Conservation (phyloP, 1,284 basidiomycete species). For the Fomitiporia mediterranea region DNA sequence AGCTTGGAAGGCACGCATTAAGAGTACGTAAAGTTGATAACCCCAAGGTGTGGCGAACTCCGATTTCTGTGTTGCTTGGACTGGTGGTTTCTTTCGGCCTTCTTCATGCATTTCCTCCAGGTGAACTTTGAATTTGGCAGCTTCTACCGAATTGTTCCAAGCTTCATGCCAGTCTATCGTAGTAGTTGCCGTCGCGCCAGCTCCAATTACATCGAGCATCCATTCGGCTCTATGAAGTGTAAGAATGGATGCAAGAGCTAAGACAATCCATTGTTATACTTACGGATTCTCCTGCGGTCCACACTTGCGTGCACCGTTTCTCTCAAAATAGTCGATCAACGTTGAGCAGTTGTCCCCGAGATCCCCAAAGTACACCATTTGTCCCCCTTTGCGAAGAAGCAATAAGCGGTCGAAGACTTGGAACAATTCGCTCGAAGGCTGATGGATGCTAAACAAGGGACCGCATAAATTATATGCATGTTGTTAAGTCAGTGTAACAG, state of each 20-base stretch:
- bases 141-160: constrained; percentile 38
- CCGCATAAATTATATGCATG: neutral
- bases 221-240: constrained; percentile 40
- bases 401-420: constrained; percentile 65
- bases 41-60: constrained; percentile 48
- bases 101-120: constrained; percentile 36
- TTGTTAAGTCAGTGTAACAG: neutral
- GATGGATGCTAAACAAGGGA: constrained; percentile 30
- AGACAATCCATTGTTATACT: constrained; percentile 11
- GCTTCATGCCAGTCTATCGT: constrained; percentile 41
- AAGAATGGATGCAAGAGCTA: neutral
- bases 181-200: constrained; percentile 39
- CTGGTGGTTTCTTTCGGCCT: constrained; percentile 34
- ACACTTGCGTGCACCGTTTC: constrained; percentile 45
- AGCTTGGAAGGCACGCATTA: constrained; percentile 46
- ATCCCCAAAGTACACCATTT: constrained; percentile 77
- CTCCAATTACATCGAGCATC: constrained; percentile 57
- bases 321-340: constrained; percentile 68
- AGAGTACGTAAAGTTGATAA: constrained; percentile 42
- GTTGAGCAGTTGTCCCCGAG: constrained; percentile 54
- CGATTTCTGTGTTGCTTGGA: constrained; percentile 31
- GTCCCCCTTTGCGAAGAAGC: constrained; percentile 62
- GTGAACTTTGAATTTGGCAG: constrained; percentile 25
- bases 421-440: constrained; percentile 70
- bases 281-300: constrained; percentile 40